Conservation (phyloP, 2,329 filamentous ascomycete species). For the Raffaelea arxii region DNA sequence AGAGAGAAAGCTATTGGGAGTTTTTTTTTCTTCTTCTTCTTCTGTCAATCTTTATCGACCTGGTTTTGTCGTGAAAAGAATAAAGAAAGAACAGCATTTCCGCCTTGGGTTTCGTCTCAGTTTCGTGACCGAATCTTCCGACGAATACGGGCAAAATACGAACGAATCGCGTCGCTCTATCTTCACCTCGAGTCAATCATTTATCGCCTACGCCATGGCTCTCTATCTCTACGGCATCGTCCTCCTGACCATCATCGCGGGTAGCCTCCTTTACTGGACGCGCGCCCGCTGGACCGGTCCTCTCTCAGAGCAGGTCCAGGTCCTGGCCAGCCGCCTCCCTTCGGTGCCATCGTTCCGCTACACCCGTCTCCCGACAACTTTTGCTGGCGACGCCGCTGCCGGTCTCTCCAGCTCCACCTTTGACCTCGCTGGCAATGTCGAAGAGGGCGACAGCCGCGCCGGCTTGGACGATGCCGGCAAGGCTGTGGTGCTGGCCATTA, state of each 20-base stretch:
- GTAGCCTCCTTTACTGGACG: slow-evolving; percentile 72
- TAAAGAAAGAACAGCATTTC: background rate
- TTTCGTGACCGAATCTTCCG: background rate
- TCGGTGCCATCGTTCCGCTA: slow-evolving; percentile 58
- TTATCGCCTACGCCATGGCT: slow-evolving; percentile 47
- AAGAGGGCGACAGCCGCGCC: slow-evolving; percentile 64
- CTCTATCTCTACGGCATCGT: slow-evolving; percentile 73
- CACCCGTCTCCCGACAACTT: slow-evolving; percentile 70
- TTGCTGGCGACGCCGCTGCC: slow-evolving; percentile 77
- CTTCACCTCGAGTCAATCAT: background rate
- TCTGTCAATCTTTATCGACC: too few relatives aligned
- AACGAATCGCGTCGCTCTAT: background rate
- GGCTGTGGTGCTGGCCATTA: slow-evolving; percentile 74
- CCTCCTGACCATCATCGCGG: slow-evolving; percentile 60
- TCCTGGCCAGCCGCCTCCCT: slow-evolving; percentile 38
- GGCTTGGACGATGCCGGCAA: slow-evolving; percentile 78
- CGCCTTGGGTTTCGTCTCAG: background rate
- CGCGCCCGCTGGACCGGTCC: slow-evolving; percentile 66
- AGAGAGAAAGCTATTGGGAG: too few relatives aligned
- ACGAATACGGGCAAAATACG: background rate
- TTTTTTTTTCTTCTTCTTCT: too few relatives aligned
- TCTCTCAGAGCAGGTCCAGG: slow-evolving; percentile 40
- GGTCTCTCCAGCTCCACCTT: slow-evolving; percentile 79
- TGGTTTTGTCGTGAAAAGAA: too few relatives aligned
- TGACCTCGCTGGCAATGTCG: slow-evolving; percentile 71